A percentile compares a stretch with the other conserved stretches of the same genome.
These are phyloP conservation scores for Linum trigynum DNA, from an alignment of 345 rosid species.

Conservation along the genomic window DNA sequence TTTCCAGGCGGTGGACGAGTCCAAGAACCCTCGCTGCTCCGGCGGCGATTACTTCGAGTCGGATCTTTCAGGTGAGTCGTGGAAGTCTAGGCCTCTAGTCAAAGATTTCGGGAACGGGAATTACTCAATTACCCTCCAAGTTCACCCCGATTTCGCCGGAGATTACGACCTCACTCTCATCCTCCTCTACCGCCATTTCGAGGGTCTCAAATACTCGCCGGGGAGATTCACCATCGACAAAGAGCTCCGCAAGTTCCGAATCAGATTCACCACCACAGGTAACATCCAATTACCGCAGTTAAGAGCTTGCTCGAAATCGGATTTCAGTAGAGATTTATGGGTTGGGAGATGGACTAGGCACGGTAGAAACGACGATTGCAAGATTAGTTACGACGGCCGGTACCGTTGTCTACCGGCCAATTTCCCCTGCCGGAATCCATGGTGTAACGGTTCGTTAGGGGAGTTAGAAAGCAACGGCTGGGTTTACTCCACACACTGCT, in stretches of 20 bases:
- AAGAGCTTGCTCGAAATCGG: slow-evolving; percentile 40
- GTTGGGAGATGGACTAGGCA: slow-evolving; percentile 88
- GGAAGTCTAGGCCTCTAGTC: slow-evolving; percentile 81
- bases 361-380: slow-evolving; percentile 53
- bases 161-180: slow-evolving; percentile 57
- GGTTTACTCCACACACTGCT: slow-evolving; percentile 89
- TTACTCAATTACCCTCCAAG: slow-evolving; percentile 62
- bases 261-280: slow-evolving; percentile 36
- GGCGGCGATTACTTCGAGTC: slow-evolving; percentile 93
- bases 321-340: slow-evolving; percentile 65
- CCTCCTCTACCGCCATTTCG: slow-evolving; percentile 64
- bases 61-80: slow-evolving; percentile 73
- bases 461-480: slow-evolving; percentile 87
- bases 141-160: slow-evolving; percentile 84
- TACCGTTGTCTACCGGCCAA: slow-evolving; percentile 55
- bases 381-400: slow-evolving; percentile 62
- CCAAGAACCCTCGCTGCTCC: slow-evolving; percentile 38
- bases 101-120: slow-evolving; percentile 76
- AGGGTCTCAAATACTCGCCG: slow-evolving; percentile 68
- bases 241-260: slow-evolving; percentile 34
- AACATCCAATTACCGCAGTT: slow-evolving; percentile 38
- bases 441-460: slow-evolving; percentile 80
- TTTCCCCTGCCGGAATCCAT: slow-evolving; percentile 62
- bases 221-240: slow-evolving; percentile 47
- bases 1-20: slow-evolving; percentile 56